Base-by-base conservation (phyloP, 2,329 filamentous ascomycete species). In the Thelonectria blattea region DNA sequence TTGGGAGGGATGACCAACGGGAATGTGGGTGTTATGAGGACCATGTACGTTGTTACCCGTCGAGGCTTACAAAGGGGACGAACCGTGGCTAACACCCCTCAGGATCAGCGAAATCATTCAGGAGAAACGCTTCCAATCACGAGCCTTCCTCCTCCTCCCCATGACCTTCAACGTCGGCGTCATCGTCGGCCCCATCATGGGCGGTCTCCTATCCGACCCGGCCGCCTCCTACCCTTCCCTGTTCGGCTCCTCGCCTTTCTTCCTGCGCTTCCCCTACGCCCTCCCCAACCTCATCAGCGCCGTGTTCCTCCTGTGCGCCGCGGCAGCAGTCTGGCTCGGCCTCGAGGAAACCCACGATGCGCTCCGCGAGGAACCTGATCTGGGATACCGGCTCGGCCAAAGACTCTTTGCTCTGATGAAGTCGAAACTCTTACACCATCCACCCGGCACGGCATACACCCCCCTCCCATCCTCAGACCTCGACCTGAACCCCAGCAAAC, bases 161-260 rank as follows among this genome's bases (percentile, higher is more conserved):
- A 91, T 94, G 73, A 81, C 84, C 0, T 88, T 88, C 15, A 93
- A 93, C 66, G 53, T 93, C 5, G 91, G 91, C 2, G 86, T 93
- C 48, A 87, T 92, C 61, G 54, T 92, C 2, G 91, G 91, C 0
- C 90, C 91, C 4, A 70, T 91, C 17, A 71, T 92, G 15, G 90
- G 90, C 46, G 91, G 91, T 54, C 79, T 81, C 1, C 81, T 94
- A 2, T 87, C 90, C 22, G 83, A 90, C 53, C 91, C 91, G 1
- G 86, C 18, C 63, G 79, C 34, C 81, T 88, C 73, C 88, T 88
- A 74, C 79, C 86, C 39, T 60, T 73, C 0, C 53, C 81, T 80
- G 1, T 85, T 86, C 59, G 83, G 83, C 12, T 61, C 76, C 24
- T 69, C 80, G 3, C 65, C 65, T 1, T 81, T 85, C 63, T 79